A percentile compares a stretch with the other conserved stretches of the same genome.
phyloP scores from a whole-genome alignment of 495 filamentous ascomycete genomes.

The Aspergillus cristatus region DNA sequence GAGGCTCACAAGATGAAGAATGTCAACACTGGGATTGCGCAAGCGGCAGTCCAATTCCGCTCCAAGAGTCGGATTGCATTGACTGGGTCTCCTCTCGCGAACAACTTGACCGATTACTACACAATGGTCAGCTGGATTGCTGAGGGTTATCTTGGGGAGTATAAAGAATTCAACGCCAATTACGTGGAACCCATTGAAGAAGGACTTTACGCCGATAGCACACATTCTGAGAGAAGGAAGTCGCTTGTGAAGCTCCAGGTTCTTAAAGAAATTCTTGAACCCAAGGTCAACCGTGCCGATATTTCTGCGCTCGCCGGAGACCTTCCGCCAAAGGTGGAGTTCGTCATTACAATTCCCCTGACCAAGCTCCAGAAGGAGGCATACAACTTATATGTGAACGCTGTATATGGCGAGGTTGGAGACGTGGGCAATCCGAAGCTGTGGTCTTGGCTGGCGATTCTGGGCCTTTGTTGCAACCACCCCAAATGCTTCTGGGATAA shows the following conservation, averaged over 20 bases:
- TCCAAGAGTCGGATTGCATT: slow-evolving; percentile 72
- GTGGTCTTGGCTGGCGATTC: slow-evolving; percentile 43
- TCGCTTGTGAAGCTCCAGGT: slow-evolving; percentile 58
- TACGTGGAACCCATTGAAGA: slow-evolving; percentile 65
- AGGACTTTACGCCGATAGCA: slow-evolving; percentile 61
- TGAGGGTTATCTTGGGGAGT: slow-evolving; percentile 62
- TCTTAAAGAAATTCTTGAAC: slow-evolving; percentile 60
- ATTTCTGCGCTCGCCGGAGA: slow-evolving; percentile 54
- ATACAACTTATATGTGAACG: slow-evolving; percentile 52
- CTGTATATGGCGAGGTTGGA: slow-evolving; percentile 15
- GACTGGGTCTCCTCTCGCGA: slow-evolving; percentile 80
- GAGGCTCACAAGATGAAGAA: slow-evolving; percentile 83
- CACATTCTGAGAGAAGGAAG: slow-evolving; percentile 37
- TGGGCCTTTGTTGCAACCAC: slow-evolving; percentile 68
- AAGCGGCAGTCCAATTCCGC: slow-evolving; percentile 45
- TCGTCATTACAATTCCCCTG: slow-evolving; percentile 63
- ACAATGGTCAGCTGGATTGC: slow-evolving; percentile 84
- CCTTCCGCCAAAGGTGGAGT: slow-evolving; percentile 69
- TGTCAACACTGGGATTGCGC: slow-evolving; percentile 35
- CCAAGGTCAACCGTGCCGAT: slow-evolving; percentile 71
- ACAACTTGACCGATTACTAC: slow-evolving; percentile 74
- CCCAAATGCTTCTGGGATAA: slow-evolving; percentile 55
- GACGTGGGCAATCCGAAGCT: slow-evolving; percentile 19
- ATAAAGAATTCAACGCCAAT: slow-evolving; percentile 52
- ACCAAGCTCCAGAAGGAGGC: slow-evolving; percentile 54